phyloP scores from a whole-genome alignment of 805 yeast species.

The Saccharomyces mikatae region DNA sequence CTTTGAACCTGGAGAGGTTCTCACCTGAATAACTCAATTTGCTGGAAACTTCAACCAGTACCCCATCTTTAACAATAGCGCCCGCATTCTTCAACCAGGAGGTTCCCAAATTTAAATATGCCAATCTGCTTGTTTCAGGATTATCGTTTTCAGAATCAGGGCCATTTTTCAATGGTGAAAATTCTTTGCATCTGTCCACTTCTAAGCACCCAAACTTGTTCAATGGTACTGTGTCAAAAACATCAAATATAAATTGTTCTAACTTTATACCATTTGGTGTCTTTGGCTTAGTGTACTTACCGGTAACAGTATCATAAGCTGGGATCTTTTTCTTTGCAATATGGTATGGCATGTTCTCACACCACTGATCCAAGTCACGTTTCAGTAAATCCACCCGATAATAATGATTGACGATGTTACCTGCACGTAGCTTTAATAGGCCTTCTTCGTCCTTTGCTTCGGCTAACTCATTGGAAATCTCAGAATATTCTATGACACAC shows the following conservation, averaged over 20 bases:
- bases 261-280: conserved; percentile 85
- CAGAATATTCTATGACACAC: conserved; percentile 91
- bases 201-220: conserved; percentile 81
- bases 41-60: conserved; percentile 69
- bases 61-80: conserved; percentile 43
- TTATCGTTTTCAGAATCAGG: conserved; percentile 76
- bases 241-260: conserved; percentile 96
- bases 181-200: conserved; percentile 77
- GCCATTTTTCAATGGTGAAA: conserved; percentile 90
- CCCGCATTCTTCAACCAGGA: conserved; percentile 69
- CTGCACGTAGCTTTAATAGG: conserved; percentile 75
- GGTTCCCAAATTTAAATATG: conserved; percentile 59
- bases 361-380: conserved; percentile 59
- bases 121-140: conserved; percentile 69
- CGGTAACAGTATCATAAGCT: conserved; percentile 40
- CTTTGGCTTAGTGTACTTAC: conserved; percentile 49
- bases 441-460: conserved; percentile 54
- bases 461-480: conserved; percentile 69
- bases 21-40: conserved; percentile 69
- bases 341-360: conserved; percentile 76
- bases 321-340: conserved; percentile 88
- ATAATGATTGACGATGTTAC: conserved; percentile 94
- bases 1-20: conserved; percentile 51
- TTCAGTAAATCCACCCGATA: conserved; percentile 72
- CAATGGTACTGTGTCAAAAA: conserved; percentile 70